Conservation (phyloP, 202 grass and related monocot species). For the Setaria viridis region DNA sequence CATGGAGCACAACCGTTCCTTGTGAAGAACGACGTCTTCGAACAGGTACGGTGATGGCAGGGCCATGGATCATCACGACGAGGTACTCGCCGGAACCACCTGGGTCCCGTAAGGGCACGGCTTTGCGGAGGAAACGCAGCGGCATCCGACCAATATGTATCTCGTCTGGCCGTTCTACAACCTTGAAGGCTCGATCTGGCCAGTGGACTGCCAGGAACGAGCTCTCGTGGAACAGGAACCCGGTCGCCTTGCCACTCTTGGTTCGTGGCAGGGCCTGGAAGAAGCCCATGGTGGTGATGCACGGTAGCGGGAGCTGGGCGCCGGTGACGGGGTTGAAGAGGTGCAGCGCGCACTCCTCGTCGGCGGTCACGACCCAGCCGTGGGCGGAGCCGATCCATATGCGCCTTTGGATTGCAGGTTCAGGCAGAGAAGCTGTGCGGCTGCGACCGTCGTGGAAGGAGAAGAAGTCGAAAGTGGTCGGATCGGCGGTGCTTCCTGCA, state of each 20-base stretch:
- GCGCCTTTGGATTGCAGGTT: background rate
- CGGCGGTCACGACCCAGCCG: background rate
- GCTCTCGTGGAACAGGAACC: background rate
- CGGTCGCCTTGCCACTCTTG: background rate
- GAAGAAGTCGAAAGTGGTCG: background rate
- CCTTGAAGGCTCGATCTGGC: background rate
- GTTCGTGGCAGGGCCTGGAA: background rate
- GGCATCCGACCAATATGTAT: background rate
- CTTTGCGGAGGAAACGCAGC: background rate
- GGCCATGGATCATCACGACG: background rate
- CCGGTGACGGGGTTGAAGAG: background rate
- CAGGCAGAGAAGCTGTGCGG: background rate
- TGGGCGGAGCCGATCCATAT: background rate
- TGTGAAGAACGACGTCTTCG: background rate
- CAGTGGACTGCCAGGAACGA: background rate
- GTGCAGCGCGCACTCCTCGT: background rate
- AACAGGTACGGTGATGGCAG: background rate
- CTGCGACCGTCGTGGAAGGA: background rate
- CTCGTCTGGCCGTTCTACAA: background rate
- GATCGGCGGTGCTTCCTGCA: background rate
- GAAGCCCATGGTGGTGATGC: background rate
- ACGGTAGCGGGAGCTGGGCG: background rate
- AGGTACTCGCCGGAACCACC: background rate
- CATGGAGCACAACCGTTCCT: background rate
- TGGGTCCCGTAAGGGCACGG: background rate